Conservation (phyloP, 805 yeast genomes). For the Nakazawaea wickerhamii region DNA sequence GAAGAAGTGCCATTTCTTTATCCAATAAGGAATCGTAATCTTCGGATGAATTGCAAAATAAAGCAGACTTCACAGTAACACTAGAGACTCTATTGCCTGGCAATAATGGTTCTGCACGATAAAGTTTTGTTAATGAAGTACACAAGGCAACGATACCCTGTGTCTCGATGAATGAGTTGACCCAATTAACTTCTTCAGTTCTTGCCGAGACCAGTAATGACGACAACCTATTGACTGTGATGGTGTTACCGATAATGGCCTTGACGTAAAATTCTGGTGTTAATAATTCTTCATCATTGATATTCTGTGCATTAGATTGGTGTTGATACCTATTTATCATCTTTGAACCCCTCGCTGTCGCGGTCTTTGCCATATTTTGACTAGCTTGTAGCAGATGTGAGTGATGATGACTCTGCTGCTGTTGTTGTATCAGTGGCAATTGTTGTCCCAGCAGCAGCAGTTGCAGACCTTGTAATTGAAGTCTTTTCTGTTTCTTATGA, state of each 20-base stretch:
- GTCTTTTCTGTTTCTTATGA: constrained; percentile 41
- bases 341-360: background rate
- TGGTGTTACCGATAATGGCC: constrained; percentile 61
- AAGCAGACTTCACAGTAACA: background rate
- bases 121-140: constrained; percentile 46
- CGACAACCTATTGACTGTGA: constrained; percentile 65
- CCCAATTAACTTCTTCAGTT: constrained; percentile 79
- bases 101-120: constrained; percentile 27
- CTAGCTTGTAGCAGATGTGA: constrained; percentile 12
- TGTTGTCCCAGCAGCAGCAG: constrained; percentile 18
- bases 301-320: background rate
- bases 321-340: background rate
- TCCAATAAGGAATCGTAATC: constrained; percentile 36
- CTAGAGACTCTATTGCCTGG: constrained; percentile 5
- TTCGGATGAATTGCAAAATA: constrained; percentile 27
- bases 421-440: constrained; percentile 16
- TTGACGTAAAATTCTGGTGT: constrained; percentile 77
- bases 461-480: constrained; percentile 13
- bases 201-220: constrained; percentile 88
- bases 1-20: constrained; percentile 70
- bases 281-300: constrained; percentile 17
- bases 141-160: constrained; percentile 91
- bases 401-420: constrained; percentile 21
- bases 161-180: constrained; percentile 65
- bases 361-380: constrained; percentile 8